Percentiles rank a stretch among this genome's conserved stretches.
phyloP scores from a whole-genome alignment of 805 yeast genomes.

The Candida jianshihensis region DNA sequence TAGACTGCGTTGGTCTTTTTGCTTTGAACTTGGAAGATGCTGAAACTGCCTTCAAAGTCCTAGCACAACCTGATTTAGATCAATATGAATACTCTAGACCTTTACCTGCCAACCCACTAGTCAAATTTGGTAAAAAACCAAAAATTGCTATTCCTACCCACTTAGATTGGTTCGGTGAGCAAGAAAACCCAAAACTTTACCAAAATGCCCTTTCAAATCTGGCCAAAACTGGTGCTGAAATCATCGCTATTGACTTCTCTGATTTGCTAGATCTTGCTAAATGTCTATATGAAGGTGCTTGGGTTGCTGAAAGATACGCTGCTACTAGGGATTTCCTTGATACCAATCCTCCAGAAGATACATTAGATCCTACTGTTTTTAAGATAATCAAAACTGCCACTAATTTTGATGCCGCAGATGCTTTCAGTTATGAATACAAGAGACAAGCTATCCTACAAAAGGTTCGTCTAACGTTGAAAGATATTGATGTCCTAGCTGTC shows the following conservation, averaged over 20 bases:
- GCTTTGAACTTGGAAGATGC: slow-evolving; percentile 77
- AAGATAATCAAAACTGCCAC: slow-evolving; percentile 75
- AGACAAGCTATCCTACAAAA: slow-evolving; percentile 72
- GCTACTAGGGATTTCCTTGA: slow-evolving; percentile 71
- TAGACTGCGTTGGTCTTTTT: slow-evolving; percentile 89
- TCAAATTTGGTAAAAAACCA: slow-evolving; percentile 51
- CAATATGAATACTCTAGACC: slow-evolving; percentile 77
- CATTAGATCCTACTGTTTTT: slow-evolving; percentile 79
- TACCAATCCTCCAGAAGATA: slow-evolving; percentile 58
- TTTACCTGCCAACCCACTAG: slow-evolving; percentile 59
- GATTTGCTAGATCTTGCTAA: slow-evolving; percentile 76
- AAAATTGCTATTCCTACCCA: slow-evolving; percentile 70
- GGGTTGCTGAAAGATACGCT: slow-evolving; percentile 94
- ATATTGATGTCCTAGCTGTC: slow-evolving; percentile 71
- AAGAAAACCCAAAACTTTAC: slow-evolving; percentile 66
- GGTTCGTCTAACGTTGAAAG: slow-evolving; percentile 45
- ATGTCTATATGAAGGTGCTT: slow-evolving; percentile 93
- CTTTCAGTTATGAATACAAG: slow-evolving; percentile 80
- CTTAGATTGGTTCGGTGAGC: slow-evolving; percentile 76
- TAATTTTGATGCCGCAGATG: slow-evolving; percentile 71
- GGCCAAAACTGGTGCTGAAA: slow-evolving; percentile 46
- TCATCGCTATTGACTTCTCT: slow-evolving; percentile 62
- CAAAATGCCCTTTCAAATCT: slow-evolving; percentile 51
- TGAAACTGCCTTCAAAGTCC: slow-evolving; percentile 60
- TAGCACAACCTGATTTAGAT: slow-evolving; percentile 63